A percentile compares a stretch with the other conserved stretches of the same genome.
phyloP scores from a whole-genome alignment of 2,329 filamentous ascomycete genomes.

The Phyllosticta paracitricarpa region DNA sequence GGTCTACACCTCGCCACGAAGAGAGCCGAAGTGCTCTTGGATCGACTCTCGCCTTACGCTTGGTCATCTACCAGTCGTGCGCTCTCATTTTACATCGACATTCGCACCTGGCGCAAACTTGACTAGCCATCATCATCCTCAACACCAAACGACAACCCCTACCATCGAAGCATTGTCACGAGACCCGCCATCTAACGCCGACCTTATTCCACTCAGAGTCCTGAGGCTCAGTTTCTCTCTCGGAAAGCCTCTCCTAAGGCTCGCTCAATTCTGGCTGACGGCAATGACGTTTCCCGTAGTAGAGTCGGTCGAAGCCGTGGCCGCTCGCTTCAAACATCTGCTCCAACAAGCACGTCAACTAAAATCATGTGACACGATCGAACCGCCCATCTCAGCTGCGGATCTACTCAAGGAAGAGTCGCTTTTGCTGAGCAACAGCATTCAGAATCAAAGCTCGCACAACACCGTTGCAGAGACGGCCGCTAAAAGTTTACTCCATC shows the following conservation, averaged over 20 bases:
- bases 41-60: not conserved
- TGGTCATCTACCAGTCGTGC: not conserved
- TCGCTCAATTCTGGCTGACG: not conserved
- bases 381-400: conserved; percentile 34
- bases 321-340: conserved; percentile 28
- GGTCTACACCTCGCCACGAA: not conserved
- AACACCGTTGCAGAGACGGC: conserved; percentile 74
- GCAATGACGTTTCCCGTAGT: conserved; percentile 21
- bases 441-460: conserved; percentile 37
- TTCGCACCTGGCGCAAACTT: not conserved
- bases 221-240: not conserved
- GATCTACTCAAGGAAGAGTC: conserved; percentile 26
- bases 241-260: not conserved
- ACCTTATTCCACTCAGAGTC: not conserved
- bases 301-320: conserved; percentile 19
- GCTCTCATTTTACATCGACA: not conserved
- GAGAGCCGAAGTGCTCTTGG: not conserved
- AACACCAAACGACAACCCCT: not conserved
- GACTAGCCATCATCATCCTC: not conserved
- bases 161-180: not conserved
- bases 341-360: conserved; percentile 30
- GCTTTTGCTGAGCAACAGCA: conserved; percentile 15
- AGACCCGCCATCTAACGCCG: not conserved
- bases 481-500: conserved; percentile 69
- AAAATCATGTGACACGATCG: conserved; percentile 32